A percentile compares a stretch with the other conserved stretches of the same genome.
phyloP scores from a whole-genome alignment of 2,329 filamentous ascomycete genomes.

The Fusarium euwallaceae region DNA sequence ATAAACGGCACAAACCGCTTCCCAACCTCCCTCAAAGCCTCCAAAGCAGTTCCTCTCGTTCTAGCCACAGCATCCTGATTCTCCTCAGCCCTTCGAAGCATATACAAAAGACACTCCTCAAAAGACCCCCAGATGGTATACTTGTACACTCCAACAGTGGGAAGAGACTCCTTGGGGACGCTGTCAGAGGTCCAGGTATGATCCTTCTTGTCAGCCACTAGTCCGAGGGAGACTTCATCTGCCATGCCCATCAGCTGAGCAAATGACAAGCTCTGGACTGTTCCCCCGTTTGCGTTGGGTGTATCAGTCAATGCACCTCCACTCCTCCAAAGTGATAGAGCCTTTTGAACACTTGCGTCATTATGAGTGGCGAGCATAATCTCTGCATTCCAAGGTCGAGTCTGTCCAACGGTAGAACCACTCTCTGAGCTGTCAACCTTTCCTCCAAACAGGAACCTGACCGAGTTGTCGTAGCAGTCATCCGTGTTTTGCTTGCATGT shows the following conservation, averaged over 20 bases:
- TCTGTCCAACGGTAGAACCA: background rate
- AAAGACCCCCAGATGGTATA: constrained; percentile 26
- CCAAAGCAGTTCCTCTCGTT: constrained; percentile 12
- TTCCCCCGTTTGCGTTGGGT: constrained; percentile 11
- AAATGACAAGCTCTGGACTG: constrained; percentile 9
- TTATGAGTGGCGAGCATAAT: constrained; percentile 20
- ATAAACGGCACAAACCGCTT: constrained; percentile 4
- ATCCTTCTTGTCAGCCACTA: constrained; percentile 12
- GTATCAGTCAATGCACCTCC: background rate
- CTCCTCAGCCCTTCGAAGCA: constrained; percentile 22
- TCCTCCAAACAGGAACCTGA: constrained; percentile 10
- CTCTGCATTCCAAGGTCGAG: constrained; percentile 14
- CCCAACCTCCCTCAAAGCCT: constrained; percentile 4
- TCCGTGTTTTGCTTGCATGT: constrained; percentile 10
- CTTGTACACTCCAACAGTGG: constrained; percentile 18
- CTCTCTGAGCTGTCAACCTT: background rate
- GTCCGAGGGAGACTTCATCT: constrained; percentile 18
- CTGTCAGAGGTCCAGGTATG: background rate
- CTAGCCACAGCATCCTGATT: constrained; percentile 26
- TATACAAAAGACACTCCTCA: constrained; percentile 21
- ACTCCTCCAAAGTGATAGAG: constrained; percentile 6
- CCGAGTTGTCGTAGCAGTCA: constrained; percentile 15
- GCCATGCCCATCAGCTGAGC: constrained; percentile 26
- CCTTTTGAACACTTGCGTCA: constrained; percentile 9
- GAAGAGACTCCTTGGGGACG: background rate